Percentiles rank a stretch among this genome's conserved stretches.
These are phyloP conservation scores for Colletotrichum melonis DNA, from an alignment of 2,329 filamentous ascomycete species.

Conservation along the genomic window DNA sequence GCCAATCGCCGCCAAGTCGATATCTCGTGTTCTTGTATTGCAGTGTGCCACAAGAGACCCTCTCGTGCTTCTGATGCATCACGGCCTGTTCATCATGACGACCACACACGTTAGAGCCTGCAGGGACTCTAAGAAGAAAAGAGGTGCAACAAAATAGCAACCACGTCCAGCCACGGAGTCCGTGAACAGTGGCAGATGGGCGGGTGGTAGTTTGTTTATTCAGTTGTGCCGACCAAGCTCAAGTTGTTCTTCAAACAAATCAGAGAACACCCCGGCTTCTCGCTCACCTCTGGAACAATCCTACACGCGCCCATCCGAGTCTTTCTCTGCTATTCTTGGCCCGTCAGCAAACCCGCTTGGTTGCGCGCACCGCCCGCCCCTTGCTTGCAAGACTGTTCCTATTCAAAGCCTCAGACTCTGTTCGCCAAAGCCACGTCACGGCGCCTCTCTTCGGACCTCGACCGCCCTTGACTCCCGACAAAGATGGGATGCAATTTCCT, in stretches of 20 bases:
- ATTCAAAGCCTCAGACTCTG: background rate
- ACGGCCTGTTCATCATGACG: background rate
- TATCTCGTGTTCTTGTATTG: constrained; percentile 4
- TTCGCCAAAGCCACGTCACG: constrained; percentile 11
- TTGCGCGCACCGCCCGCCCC: background rate
- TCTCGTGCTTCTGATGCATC: background rate
- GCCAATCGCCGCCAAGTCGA: constrained; percentile 5
- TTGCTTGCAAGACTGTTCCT: constrained; percentile 3
- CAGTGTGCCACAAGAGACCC: background rate
- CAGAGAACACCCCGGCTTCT: background rate
- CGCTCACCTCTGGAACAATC: background rate
- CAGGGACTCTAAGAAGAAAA: background rate
- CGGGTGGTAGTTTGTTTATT: background rate
- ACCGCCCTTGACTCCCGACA: constrained; percentile 6
- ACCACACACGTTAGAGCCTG: background rate
- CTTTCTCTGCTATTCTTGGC: constrained; percentile 7
- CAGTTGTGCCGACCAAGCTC: background rate
- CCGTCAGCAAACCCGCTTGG: constrained; percentile 1
- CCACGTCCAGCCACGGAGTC: background rate
- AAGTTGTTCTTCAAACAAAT: background rate
- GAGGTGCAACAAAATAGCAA: background rate
- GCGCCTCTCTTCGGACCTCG: constrained; percentile 15
- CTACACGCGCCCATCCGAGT: background rate
- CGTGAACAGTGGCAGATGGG: background rate
- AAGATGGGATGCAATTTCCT: constrained; percentile 8